These are phyloP conservation scores for Boletus reticulatus DNA, from an alignment of 768 basidiomycete genomes.

Conservation along the genomic window DNA sequence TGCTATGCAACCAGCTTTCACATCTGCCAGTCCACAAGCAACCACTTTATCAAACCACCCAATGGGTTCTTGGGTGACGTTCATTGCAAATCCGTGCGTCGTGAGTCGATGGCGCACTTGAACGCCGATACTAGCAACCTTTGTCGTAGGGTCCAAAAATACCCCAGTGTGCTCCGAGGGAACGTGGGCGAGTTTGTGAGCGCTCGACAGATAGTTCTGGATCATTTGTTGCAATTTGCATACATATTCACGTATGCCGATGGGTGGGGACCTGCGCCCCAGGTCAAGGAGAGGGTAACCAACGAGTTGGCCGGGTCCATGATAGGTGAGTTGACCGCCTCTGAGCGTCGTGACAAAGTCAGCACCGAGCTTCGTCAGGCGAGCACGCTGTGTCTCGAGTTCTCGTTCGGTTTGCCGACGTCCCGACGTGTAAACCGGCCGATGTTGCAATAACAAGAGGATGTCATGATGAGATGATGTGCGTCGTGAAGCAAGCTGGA, in stretches of 20 bases:
- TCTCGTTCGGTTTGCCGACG: conserved; percentile 72
- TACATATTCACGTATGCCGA: conserved; percentile 79
- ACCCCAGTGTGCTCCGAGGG: conserved; percentile 87
- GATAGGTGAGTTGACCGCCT: conserved; percentile 94
- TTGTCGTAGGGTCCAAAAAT: conserved; percentile 76
- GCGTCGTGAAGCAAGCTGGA: conserved; percentile 59
- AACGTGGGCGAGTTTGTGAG: conserved; percentile 54
- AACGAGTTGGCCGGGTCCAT: conserved; percentile 96
- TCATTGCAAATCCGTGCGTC: conserved; percentile 92
- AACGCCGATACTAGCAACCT: conserved; percentile 94
- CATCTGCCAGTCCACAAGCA: conserved; percentile 87
- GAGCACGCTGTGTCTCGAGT: conserved; percentile 54
- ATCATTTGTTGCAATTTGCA: conserved; percentile 77
- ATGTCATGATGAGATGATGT: conserved; percentile 52
- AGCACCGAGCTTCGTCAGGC: conserved; percentile 77
- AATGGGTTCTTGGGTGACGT: conserved; percentile 78
- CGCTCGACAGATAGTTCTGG: conserved; percentile 55
- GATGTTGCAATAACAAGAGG: conserved; percentile 82
- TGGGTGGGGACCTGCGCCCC: conserved; percentile 68
- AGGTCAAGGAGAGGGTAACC: conserved; percentile 95
- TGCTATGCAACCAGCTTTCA: conserved; percentile 71
- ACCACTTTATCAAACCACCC: conserved; percentile 86
- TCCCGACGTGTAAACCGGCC: conserved; percentile 95
- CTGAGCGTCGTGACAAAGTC: conserved; percentile 81
- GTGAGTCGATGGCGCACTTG: conserved; percentile 94